phyloP scores from a whole-genome alignment of 2,329 filamentous ascomycete species.

The Ustilaginoidea virens region DNA sequence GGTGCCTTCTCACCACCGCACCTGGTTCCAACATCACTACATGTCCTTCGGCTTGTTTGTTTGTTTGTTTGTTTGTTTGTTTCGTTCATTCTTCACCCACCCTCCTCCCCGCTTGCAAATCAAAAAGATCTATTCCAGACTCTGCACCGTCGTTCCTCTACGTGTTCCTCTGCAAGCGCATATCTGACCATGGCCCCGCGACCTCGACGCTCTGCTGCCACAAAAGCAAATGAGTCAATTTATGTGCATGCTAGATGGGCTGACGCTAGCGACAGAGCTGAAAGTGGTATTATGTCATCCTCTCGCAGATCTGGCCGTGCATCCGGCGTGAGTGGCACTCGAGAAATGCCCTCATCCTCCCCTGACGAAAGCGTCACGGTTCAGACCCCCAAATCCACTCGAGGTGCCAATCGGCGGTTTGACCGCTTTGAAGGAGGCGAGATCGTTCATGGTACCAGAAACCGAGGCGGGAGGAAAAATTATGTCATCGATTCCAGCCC shows the following conservation, averaged over 20 bases:
- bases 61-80: too few species aligned
- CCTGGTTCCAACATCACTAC: too few species aligned
- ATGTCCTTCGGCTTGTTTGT: too few species aligned
- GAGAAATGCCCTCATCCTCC: slow-evolving; percentile 31
- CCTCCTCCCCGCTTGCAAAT: too few species aligned
- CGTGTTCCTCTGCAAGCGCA: too few species aligned
- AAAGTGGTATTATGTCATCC: slow-evolving; percentile 32
- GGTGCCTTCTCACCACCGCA: too few species aligned
- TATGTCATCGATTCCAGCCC: slow-evolving; percentile 42
- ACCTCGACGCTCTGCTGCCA: slow-evolving; percentile 28
- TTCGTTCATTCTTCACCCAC: too few species aligned
- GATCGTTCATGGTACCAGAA: slow-evolving; percentile 34
- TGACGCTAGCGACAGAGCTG: slow-evolving; percentile 21
- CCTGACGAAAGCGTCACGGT: slow-evolving; percentile 34
- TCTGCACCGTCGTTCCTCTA: too few species aligned
- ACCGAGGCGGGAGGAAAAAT: slow-evolving; percentile 40
- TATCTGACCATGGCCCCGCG: slow-evolving; percentile 27
- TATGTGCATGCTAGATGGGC: slow-evolving; percentile 25
- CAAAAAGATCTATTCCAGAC: too few species aligned
- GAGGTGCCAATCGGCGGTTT: slow-evolving; percentile 20
- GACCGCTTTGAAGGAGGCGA: slow-evolving; percentile 28
- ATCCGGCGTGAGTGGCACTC: slow-evolving; percentile 24
- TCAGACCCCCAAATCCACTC: slow-evolving; percentile 35
- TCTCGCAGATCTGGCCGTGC: slow-evolving; percentile 34
- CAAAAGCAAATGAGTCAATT: slow-evolving; percentile 26